Base-by-base conservation (phyloP, 176 grass and related monocot genomes). In the Ensete ventricosum region DNA sequence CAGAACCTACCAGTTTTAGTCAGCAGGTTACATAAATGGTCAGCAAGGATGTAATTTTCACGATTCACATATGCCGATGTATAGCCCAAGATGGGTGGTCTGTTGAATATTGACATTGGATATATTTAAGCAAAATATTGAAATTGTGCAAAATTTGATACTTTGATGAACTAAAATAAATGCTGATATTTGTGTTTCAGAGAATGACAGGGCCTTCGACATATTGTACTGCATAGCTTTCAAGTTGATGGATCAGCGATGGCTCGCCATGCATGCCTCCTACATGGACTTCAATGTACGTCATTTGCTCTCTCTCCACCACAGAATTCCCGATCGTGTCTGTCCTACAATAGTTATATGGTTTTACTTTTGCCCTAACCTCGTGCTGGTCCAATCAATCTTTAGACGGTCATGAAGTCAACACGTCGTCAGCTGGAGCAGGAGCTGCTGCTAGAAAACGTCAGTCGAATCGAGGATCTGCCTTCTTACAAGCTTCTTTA, bases 271-370 rank as follows among this genome's bases (percentile, higher is more conserved):
- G 73, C 73, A 62, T 76, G 73, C 73, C 14, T 62, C 73, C 2
- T 76, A 76, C 55, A 76, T 76, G 73, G 73, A 76, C 55, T 76
- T 76, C 73, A 76, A 76, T 21, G 73, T 76, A 76, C 8, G 69
- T 24, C 4, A 24, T 13, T 1, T 13, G n/a, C 5, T 21, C 23
- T 53, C 52, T 21, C 50, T 72, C 34, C 34, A 43, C 34, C 34
- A 43, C 34, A 4, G 34, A 43, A 43, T 43, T 43, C 4, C 34
- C 34, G 34, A 43, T 29, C 3, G 2, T 3, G 29, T 29, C 29
- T 3, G 29, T 29, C 29, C 29, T 29, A 29, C 29, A 3, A 43
- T 43, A 3, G 5, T 43, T 5, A 6, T 5, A 43, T 43, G 34
- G 34, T 43, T 43, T 43, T 50, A 16, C 52, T 22, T 50, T 53